Conservation (phyloP, 1,139 yeast species). For the Suhomyces yuchorum region DNA sequence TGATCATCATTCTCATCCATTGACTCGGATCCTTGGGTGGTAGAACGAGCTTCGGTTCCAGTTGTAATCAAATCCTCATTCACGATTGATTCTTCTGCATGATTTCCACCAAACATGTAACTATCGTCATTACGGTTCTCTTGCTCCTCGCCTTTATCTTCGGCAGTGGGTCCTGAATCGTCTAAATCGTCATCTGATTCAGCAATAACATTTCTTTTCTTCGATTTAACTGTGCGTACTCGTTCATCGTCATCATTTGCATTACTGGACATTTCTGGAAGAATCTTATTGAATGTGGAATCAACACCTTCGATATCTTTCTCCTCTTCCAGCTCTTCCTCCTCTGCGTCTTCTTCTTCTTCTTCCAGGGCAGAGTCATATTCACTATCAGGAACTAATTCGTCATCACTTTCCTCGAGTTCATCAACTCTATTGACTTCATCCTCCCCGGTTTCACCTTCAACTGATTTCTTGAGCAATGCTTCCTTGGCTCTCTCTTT, state of each 20-base stretch:
- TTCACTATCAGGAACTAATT: slow-evolving; percentile 22
- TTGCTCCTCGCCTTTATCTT: neutral
- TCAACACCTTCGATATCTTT: slow-evolving; percentile 18
- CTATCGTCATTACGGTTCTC: slow-evolving; percentile 30
- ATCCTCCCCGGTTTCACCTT: slow-evolving; percentile 20
- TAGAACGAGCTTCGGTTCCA: slow-evolving; percentile 14
- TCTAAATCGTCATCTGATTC: slow-evolving; percentile 23
- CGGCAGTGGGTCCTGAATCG: slow-evolving; percentile 9
- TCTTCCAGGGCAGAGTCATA: slow-evolving; percentile 27
- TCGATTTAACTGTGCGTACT: slow-evolving; percentile 11
- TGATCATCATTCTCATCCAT: slow-evolving; percentile 4
- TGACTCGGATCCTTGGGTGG: neutral
- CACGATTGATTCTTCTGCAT: slow-evolving; percentile 17
- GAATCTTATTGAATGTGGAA: slow-evolving; percentile 6
- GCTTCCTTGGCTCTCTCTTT: slow-evolving; percentile 42
- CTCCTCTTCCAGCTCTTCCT: slow-evolving; percentile 25
- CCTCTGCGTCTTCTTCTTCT: slow-evolving; percentile 26
- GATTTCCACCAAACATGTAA: slow-evolving; percentile 37
- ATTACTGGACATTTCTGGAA: slow-evolving; percentile 10
- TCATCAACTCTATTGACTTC: slow-evolving; percentile 17
- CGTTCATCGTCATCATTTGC: slow-evolving; percentile 12
- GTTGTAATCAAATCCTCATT: slow-evolving; percentile 23
- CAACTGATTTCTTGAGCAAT: slow-evolving; percentile 24
- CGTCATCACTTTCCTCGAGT: slow-evolving; percentile 6
- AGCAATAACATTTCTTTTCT: slow-evolving; percentile 13